These are phyloP conservation scores for Fusarium sp. DNA, from an alignment of 2,329 filamentous ascomycete genomes.

Conservation along the genomic window DNA sequence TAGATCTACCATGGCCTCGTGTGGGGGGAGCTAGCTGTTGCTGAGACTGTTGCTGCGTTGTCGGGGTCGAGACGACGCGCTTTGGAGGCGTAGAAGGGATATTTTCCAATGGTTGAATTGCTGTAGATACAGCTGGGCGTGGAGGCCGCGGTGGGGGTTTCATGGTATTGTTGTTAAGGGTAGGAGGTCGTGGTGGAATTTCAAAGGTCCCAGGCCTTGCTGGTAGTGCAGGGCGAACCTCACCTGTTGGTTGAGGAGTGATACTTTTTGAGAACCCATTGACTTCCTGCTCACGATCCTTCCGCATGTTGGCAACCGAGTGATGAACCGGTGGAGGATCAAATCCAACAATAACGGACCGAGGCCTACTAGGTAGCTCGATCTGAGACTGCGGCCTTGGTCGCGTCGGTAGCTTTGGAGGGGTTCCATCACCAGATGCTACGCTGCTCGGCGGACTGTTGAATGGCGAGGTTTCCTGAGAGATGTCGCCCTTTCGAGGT, in stretches of 20 bases:
- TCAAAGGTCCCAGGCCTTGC: conserved; percentile 57
- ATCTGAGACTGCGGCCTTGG: conserved; percentile 58
- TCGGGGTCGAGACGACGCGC: conserved; percentile 48
- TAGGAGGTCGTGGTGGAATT: conserved; percentile 27
- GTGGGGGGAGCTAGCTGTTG: conserved; percentile 47
- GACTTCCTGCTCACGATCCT: conserved; percentile 58
- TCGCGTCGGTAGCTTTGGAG: conserved; percentile 62
- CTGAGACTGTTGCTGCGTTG: conserved; percentile 43
- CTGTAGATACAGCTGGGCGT: conserved; percentile 49
- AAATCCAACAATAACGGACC: conserved; percentile 47
- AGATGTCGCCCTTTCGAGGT: conserved; percentile 34
- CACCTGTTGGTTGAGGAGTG: conserved; percentile 56
- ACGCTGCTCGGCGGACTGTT: conserved; percentile 85
- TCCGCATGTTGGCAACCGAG: conserved; percentile 57
- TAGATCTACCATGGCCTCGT: conserved; percentile 47
- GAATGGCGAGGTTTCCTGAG: conserved; percentile 77
- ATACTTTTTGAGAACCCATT: conserved; percentile 55
- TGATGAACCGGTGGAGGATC: conserved; percentile 68
- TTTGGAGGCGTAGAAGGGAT: conserved; percentile 43
- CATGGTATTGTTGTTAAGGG: conserved; percentile 26
- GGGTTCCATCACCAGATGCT: conserved; percentile 64
- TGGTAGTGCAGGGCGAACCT: conserved; percentile 62
- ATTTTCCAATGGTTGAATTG: conserved; percentile 29
- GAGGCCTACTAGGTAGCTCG: conserved; percentile 37
- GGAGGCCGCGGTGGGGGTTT: conserved; percentile 59